Base-by-base conservation (phyloP, 805 yeast species). In the Sugiyamaella marilandica region DNA sequence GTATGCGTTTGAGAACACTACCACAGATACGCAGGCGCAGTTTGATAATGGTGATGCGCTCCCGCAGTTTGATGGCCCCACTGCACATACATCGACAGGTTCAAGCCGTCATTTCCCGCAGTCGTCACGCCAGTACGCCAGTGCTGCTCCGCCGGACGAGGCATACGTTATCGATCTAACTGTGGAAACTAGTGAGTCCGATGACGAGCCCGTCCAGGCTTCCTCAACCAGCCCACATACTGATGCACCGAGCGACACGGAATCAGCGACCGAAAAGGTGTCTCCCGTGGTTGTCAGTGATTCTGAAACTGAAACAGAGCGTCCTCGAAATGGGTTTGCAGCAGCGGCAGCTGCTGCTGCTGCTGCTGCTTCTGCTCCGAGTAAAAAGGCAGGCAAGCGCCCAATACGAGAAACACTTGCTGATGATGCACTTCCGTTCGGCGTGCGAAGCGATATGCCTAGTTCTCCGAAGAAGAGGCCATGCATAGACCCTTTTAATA, bases 401-500 rank as follows among this genome's bases (percentile, higher is more conserved):
- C 16, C n/a, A 8, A 24, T 24, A 24, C 7, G 3, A 7, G 29
- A 24, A 7, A 24, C 29, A 24, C 7, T 5, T 24, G 7, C 29
- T 24, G 29, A 7, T 24, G 29, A 7, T 24, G n/a, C n/a, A n/a
- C n/a, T n/a, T n/a, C n/a, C n/a, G n/a, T n/a, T n/a, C n/a, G n/a
- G n/a, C n/a, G 29, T 24, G 10, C 49, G 11, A 11, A 18, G 19
- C 18, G 48, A 36, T 37, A 9, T 10, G 13, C 35, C 18, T 1
- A 2, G 39, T 14, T 21, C 41, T 33, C 46, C 48, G 5, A 36
- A 18, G 5, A 32, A 41, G 18, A 41, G 5, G 10, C 35, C 21
- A 18, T 29, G 34, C 11, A 33, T 41, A 18, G 53, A 41, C 10
- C 21, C 34, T 7, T 55, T 51, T 31, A 16, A 18, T 19, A n/a